Evolutionary conservation across 805 yeast species (phyloP), one percentile per base, ranked within the genome.

Genomic region (Dipodascus albidus): DNA sequence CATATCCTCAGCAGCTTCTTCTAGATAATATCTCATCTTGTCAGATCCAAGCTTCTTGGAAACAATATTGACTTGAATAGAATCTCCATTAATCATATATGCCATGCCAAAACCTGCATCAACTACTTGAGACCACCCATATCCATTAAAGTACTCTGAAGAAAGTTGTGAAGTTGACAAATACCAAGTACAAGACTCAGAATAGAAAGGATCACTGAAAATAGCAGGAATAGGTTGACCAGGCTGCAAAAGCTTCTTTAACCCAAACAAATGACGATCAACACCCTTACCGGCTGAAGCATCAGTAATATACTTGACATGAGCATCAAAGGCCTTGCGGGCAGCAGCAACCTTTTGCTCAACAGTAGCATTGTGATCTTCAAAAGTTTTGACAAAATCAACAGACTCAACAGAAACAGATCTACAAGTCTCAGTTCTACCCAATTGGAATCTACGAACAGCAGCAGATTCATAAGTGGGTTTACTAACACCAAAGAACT

Each of bases 391-490:
- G 54, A 85, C 95, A 69, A 89, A 86, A 33, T 73, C 72, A 50
- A 78, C 73, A 23, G 88, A 78, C 65, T 85, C 95, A 51, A 67
- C 66, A 6, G 96, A 82, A 9, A 87, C 96, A 2, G 88, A 73
- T 64, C 99, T 79, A 57, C 93, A 88, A 22, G 96, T 85, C 70
- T 91, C 99, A 6, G 98, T 91, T 68, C 99, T 81, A 53, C 99
- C 99, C 63, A 79, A 82, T 64, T 81, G 84, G 69, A 76, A 91
- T 67, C 81, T 83, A 69, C 98, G 81, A 1, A 97, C 91, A 20
- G 98, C 87, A 2, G 97, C 96, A 51, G 96, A 83, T 70, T 91
- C 99, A 70, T 91, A 91, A 11, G 97, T 91, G 58, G 97, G 96
- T 64, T 91, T 78, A 52, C 81, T 74, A 52, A 77, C 79, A 21